Conservation (phyloP, 306 rosid species). For the Prunus mongolica region DNA sequence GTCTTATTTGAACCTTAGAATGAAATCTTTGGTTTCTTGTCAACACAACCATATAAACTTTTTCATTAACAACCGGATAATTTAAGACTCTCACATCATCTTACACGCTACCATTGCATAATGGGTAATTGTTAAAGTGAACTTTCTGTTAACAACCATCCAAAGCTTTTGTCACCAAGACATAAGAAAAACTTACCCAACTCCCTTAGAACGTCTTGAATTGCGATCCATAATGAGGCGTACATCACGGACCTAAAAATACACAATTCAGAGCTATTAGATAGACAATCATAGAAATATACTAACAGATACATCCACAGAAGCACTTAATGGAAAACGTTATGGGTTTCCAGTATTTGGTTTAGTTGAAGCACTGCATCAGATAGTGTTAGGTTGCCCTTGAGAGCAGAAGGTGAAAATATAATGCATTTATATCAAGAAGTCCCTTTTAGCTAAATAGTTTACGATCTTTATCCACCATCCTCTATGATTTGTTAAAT, state of each 20-base stretch:
- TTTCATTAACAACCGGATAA: background rate
- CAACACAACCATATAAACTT: background rate
- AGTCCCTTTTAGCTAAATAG: background rate
- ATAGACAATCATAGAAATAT: background rate
- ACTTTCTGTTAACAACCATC: background rate
- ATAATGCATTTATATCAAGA: background rate
- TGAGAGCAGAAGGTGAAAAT: background rate
- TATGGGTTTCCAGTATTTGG: background rate
- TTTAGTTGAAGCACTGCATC: background rate
- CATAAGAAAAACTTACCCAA: conserved; percentile 61
- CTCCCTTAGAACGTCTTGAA: conserved; percentile 96
- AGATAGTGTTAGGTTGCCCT: background rate
- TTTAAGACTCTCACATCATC: background rate
- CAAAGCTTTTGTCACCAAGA: background rate
- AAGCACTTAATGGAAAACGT: background rate
- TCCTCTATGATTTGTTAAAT: background rate
- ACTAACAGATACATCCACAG: background rate
- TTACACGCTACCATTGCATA: background rate
- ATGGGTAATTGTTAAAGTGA: background rate
- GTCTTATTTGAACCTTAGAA: background rate
- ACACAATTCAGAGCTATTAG: background rate
- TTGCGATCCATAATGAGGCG: conserved; percentile 97
- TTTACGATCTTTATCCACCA: background rate
- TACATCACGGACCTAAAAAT: conserved; percentile 86
- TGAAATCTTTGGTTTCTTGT: background rate